Percentiles rank a stretch among this genome's conserved stretches.
Conservation (phyloP, 768 basidiomycete genomes). For the Rhodotorula graminis region DNA sequence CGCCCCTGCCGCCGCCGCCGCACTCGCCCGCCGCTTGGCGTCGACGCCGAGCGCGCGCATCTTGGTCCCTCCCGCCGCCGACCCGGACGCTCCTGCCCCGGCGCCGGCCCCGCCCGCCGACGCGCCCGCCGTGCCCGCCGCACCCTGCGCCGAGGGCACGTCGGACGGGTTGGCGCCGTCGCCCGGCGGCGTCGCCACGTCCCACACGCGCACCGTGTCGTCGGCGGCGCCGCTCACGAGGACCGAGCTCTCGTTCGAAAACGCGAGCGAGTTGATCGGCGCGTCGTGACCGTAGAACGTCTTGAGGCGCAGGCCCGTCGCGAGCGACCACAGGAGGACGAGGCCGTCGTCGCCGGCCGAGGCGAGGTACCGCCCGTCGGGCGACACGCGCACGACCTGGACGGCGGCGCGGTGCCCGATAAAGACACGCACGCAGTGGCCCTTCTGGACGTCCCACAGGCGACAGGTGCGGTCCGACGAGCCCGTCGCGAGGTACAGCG, state of each 20-base stretch:
- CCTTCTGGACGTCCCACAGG: constrained; percentile 96
- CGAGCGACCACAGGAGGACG: constrained; percentile 94
- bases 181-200: constrained; percentile 56
- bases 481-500: constrained; percentile 91
- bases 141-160: constrained; percentile 56
- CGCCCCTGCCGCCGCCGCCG: neutral
- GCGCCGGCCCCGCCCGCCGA: neutral
- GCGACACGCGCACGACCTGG: constrained; percentile 78
- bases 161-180: neutral
- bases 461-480: constrained; percentile 94
- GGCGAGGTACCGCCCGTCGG: constrained; percentile 89
- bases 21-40: neutral
- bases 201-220: constrained; percentile 98
- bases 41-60: neutral
- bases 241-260: constrained; percentile 83
- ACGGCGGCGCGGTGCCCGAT: constrained; percentile 88
- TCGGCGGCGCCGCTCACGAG: constrained; percentile 88
- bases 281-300: constrained; percentile 91
- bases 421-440: constrained; percentile 88
- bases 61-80: neutral
- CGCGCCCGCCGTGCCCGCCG: neutral
- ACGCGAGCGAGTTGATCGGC: constrained; percentile 82
- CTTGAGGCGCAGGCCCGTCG: constrained; percentile 88
- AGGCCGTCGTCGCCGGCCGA: constrained; percentile 86
- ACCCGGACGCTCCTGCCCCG: neutral